A percentile compares a stretch with the other conserved stretches of the same genome.
Evolutionary conservation across 1,284 basidiomycete genomes (phyloP).

Genomic region (Ustilago tritici): DNA sequence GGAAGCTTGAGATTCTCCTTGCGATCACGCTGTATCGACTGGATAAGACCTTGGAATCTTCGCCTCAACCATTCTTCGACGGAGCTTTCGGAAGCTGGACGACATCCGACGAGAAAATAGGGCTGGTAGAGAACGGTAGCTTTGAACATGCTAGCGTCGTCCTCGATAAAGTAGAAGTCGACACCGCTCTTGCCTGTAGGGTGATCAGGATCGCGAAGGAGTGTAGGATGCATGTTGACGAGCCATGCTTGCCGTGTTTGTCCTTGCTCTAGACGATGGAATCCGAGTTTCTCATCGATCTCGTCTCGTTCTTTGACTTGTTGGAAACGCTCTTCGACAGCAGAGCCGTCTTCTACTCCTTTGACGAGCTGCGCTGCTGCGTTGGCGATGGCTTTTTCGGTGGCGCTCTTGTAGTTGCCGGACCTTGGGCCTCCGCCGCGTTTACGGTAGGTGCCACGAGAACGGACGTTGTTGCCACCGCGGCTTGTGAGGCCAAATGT

Average conservation of each 20-base stretch:
- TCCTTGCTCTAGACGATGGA: constrained; percentile 71
- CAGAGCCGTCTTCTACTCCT: constrained; percentile 62
- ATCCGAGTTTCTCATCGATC: constrained; percentile 93
- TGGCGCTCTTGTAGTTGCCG: constrained; percentile 43
- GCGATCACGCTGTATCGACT: constrained; percentile 78
- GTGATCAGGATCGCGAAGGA: constrained; percentile 78
- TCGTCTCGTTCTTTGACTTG: constrained; percentile 75
- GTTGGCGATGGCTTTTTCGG: constrained; percentile 52
- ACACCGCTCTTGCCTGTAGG: constrained; percentile 76
- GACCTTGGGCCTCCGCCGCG: constrained; percentile 44
- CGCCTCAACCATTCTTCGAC: constrained; percentile 97
- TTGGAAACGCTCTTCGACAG: constrained; percentile 67
- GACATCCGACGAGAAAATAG: constrained; percentile 90
- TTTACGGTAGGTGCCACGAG: constrained; percentile 49
- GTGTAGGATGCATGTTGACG: constrained; percentile 98
- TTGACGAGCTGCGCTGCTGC: constrained; percentile 52
- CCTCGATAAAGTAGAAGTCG: constrained; percentile 97
- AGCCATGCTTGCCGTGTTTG: constrained; percentile 77
- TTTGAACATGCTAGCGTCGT: constrained; percentile 97
- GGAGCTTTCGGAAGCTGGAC: constrained; percentile 83
- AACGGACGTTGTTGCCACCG: constrained; percentile 40
- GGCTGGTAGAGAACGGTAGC: constrained; percentile 92
- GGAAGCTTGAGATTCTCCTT: constrained; percentile 96
- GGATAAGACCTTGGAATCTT: constrained; percentile 88
- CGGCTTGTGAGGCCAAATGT: constrained; percentile 54